Evolutionary conservation across 2,329 filamentous ascomycete genomes (phyloP), one percentile per base, ranked within the genome.

Genomic region (Colletotrichum brevisporum): DNA sequence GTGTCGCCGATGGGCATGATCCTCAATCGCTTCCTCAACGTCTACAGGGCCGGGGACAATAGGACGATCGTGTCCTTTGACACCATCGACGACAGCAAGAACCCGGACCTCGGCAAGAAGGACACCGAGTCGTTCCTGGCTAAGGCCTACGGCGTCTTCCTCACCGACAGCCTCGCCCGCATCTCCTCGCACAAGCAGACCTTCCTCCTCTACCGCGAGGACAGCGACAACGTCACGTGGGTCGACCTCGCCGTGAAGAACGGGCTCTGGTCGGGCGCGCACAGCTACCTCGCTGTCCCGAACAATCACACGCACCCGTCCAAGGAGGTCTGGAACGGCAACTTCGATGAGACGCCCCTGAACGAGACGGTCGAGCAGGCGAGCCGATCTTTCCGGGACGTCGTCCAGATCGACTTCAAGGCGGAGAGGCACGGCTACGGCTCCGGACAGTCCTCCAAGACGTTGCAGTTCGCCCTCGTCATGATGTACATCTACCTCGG

Each of bases 401-500:
- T 21, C 15, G 18, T 63, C 21, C 36, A 53, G 27, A 45, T 63
- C 27, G 60, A 55, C 21, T 45, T 63, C 9, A 26, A 55, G 16
- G 50, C 60, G 6, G 39, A 53, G 52, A 50, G 60, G 16, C 45
- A 63, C 60, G 60, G 60, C 39, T 63, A 55, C 51, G 60, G 60
- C 31, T 55, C 60, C 1, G 60, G 60, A 2, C 60, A 63, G 41
- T 36, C 13, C 24, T 56, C 50, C 24, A 56, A 55, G 39, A 63
- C 60, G 41, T 27, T 63, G n/a, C n/a, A 47, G n/a, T 63, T 63
- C 27, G 60, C 60, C 6, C 52, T 63, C 10, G 36, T 63, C n/a
- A 47, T 63, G 21, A 63, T 63, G 51, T 63, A 63, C 60, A 63
- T 63, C 51, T 63, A 63, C 39, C 50, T 63, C 10, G 60, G 60